Evolutionary conservation across 2,329 filamentous ascomycete species (phyloP), one percentile per base, ranked within the genome.

Genomic region (Leptographium galeiforme): DNA sequence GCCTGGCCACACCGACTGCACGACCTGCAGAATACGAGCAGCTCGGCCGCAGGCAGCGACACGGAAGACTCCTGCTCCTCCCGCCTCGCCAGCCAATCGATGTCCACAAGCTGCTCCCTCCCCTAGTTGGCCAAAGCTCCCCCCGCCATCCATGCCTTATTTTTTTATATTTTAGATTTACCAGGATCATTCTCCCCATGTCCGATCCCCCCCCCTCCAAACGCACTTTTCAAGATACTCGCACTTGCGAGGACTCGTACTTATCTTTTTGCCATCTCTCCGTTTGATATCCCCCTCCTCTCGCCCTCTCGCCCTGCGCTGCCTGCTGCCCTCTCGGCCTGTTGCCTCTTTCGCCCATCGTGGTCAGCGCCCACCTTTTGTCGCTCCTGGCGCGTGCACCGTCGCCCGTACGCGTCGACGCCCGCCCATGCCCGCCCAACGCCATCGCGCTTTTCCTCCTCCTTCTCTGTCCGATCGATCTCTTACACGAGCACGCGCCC

Each of bases 131-230:
- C 45, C 50, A 18, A 39, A 45, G 50, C 48, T 48, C n/a, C 18
- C 53, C 53, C 50, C 50, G 47, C 53, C 36, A 52, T 56, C 41
- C 49, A 36, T 36, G 36, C 53, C 38, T 52, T 49, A 36, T 33
- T 45, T 39, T 46, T 40, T 41, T 32, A 40, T 54, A 47, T 32
- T 47, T 46, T 51, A 47, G 30, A 32, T 39, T 48, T 48, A 48
- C 33, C 33, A 18, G 18, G 40, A 16, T 46, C 48, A 41, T 25
- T 10, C 33, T 47, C 32, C 32, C 16, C 41, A 25, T 44, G 18
- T 51, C 19, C 11, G 43, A 30, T 45, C 19, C 19, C 19, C 18
- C 19, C 19, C 19, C 18, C n/a, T 19, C 40, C 40, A n/a, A 43
- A 19, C 40, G 40, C 40, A 43, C 40, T 18, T 18, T 38, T 34